Base-by-base conservation (phyloP, 805 yeast genomes). In the Sungouiella thailandica region DNA sequence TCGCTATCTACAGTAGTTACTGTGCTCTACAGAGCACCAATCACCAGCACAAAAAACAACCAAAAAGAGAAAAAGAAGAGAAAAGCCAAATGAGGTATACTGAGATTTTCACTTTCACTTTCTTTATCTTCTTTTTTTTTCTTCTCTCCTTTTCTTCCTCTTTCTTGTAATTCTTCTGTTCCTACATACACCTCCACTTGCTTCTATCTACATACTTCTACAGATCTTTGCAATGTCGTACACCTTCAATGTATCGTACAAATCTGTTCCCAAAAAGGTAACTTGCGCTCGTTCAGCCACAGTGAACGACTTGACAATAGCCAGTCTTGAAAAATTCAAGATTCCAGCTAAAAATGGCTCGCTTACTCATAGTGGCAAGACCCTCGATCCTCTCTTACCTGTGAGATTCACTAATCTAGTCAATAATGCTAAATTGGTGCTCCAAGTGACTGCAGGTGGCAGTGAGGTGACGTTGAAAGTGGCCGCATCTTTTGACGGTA, bases 381-480 rank as follows among this genome's bases (percentile, higher is more conserved):
- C 32, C 9, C 39, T 65, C 14, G 70, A 66, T 35, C 36, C 45
- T 3, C 38, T 60, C 12, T 46, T 59, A 17, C 62, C 68, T 1
- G 31, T 66, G 7, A 41, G 67, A 29, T 51, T 59, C 26, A 52
- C 65, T 11, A 53, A 46, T 18, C 43, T 66, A 16, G 39, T 52
- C 15, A 64, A 57, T 37, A 65, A 65, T 35, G 48, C 65, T 23
- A 64, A 57, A 36, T 38, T 66, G 17, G 39, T 34, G 12, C 43
- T 65, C 10, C 31, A 23, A 4, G 20, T 32, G 4, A 15, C 34
- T 11, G 13, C 12, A 5, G 31, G 28, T 2, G 19, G 25, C 2
- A 23, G 9, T 2, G 34, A 17, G 1, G 31, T 29, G 9, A 29
- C 34, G 10, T 23, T 44, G 23, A 44, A 42, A 17, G 27, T 44